Percentiles rank a stretch among this genome's conserved stretches.
Evolutionary conservation across 2,329 filamentous ascomycete genomes (phyloP).

Genomic region (Trichophyton benhamiae): DNA sequence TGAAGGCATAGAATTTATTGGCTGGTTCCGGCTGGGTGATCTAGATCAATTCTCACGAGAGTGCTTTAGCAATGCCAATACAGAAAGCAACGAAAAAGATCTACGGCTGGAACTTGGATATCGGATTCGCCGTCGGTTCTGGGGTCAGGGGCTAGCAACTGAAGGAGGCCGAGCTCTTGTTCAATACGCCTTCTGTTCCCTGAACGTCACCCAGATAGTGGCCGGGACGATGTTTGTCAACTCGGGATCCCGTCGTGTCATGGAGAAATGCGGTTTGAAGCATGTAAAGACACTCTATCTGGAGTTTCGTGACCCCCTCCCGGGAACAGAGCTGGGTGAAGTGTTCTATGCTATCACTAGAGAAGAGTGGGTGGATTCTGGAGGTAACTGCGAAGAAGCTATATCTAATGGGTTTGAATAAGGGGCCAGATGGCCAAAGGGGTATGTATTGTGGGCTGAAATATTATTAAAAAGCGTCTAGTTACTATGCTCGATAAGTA

Average conservation of each 20-base stretch:
- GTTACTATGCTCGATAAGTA: neutral
- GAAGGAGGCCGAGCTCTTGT: slow-evolving; percentile 4
- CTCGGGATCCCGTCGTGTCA: slow-evolving; percentile 1
- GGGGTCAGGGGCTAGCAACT: slow-evolving; percentile 6
- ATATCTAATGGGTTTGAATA: too few species aligned
- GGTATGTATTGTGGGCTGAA: neutral
- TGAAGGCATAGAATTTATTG: slow-evolving; percentile 4
- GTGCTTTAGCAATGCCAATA: neutral
- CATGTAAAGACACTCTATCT: slow-evolving; percentile 3
- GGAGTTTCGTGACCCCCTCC: slow-evolving; percentile 6
- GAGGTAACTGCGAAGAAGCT: neutral
- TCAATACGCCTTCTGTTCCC: slow-evolving; percentile 1
- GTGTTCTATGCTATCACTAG: slow-evolving; percentile 6
- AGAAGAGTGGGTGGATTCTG: neutral
- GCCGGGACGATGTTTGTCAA: slow-evolving; percentile 8
- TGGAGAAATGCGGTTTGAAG: slow-evolving; percentile 8
- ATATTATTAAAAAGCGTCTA: neutral
- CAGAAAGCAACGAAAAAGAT: neutral
- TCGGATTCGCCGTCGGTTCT: slow-evolving; percentile 6
- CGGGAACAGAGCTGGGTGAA: slow-evolving; percentile 7
- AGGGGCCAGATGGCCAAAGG: neutral
- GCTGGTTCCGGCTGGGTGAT: slow-evolving; percentile 4
- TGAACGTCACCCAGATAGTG: neutral
- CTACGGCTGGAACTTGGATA: slow-evolving; percentile 1
- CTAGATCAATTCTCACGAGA: neutral